Percentiles rank a stretch among this genome's conserved stretches.
These are phyloP conservation scores for Jatropha podagrica DNA, from an alignment of 441 rosid genomes.

Conservation along the genomic window DNA sequence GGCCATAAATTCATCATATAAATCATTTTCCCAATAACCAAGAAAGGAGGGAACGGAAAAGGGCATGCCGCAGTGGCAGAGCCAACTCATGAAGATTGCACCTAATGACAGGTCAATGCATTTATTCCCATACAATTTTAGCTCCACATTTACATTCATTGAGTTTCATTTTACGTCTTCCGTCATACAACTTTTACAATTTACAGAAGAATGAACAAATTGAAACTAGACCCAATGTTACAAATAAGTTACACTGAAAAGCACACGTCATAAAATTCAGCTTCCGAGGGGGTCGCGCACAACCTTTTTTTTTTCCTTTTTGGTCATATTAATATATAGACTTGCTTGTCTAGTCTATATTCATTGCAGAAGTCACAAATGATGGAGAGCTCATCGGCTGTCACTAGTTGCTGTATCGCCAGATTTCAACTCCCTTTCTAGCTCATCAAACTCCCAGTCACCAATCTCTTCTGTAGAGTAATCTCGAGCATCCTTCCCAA, in stretches of 20 bases:
- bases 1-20: neutral
- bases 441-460: conserved; percentile 98
- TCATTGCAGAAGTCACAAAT: conserved; percentile 1
- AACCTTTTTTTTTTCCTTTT: neutral
- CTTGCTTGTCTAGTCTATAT: conserved; percentile 17
- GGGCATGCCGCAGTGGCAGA: neutral
- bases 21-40: neutral
- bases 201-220: conserved; percentile 58
- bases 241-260: conserved; percentile 31
- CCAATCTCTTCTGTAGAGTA: conserved; percentile 78
- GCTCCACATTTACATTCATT: conserved; percentile 6
- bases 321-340: conserved; percentile 17
- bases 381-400: conserved; percentile 12
- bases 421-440: conserved; percentile 73
- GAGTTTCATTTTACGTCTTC: conserved; percentile 34
- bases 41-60: neutral
- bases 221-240: conserved; percentile 22
- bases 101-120: neutral
- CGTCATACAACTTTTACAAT: conserved; percentile 37
- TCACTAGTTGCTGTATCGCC: conserved; percentile 39
- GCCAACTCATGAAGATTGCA: neutral
- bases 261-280: conserved; percentile 31
- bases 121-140: neutral
- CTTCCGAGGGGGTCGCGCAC: conserved; percentile 23
- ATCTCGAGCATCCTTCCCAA: conserved; percentile 78